These are phyloP conservation scores for Phellinidium pouzarii DNA, from an alignment of 1,284 basidiomycete species.

Conservation along the genomic window DNA sequence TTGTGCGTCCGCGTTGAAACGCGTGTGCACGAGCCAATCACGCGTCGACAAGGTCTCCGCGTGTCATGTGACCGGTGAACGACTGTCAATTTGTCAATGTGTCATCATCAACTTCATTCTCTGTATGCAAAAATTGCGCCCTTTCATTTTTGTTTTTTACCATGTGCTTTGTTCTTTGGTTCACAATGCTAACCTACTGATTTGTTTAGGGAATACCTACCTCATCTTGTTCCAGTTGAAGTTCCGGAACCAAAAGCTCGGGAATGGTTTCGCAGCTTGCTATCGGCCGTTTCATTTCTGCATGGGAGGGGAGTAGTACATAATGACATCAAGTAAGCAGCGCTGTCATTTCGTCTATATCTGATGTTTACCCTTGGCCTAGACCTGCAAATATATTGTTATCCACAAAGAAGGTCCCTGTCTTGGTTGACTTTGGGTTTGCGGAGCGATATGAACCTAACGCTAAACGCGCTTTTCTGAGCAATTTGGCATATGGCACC, in stretches of 20 bases:
- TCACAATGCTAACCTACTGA: not conserved
- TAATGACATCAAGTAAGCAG: slow-evolving; percentile 86
- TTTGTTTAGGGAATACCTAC: slow-evolving; percentile 60
- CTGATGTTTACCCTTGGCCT: slow-evolving; percentile 2
- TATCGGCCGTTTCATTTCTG: slow-evolving; percentile 84
- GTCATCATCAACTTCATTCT: too few relatives aligned
- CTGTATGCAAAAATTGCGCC: not conserved
- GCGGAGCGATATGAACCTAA: slow-evolving; percentile 70
- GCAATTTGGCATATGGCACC: slow-evolving; percentile 81
- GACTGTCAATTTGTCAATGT: too few relatives aligned
- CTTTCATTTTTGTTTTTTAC: slow-evolving; percentile 1
- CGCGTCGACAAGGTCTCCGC: too few relatives aligned
- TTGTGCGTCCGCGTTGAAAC: slow-evolving; percentile 1
- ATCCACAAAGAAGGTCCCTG: slow-evolving; percentile 64
- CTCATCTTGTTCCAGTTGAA: slow-evolving; percentile 75
- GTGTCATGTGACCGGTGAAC: too few relatives aligned
- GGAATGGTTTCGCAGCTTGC: slow-evolving; percentile 77
- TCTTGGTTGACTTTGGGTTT: slow-evolving; percentile 90
- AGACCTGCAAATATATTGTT: slow-evolving; percentile 87
- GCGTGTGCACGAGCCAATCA: not conserved
- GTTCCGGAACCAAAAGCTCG: slow-evolving; percentile 72
- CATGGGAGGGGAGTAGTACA: slow-evolving; percentile 85
- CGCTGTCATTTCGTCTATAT: not conserved
- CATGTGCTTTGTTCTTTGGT: slow-evolving; percentile 20
- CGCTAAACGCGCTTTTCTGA: slow-evolving; percentile 66